phyloP scores from a whole-genome alignment of 192 early-diverging fungal genomes.

The Backusella australiensis region DNA sequence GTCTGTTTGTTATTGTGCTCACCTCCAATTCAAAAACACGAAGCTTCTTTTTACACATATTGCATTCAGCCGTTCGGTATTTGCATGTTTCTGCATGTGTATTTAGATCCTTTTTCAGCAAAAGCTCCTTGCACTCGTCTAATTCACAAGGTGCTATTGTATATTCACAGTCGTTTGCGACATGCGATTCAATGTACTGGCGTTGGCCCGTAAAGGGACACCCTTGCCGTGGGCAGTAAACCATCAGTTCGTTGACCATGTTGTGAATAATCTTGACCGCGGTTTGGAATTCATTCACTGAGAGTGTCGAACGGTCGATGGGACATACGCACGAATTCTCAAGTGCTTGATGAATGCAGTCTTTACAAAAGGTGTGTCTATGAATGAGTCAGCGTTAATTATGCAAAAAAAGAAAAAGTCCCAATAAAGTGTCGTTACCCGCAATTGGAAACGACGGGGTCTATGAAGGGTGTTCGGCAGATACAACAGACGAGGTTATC shows the following conservation, averaged over 20 bases:
- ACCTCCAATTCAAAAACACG: constrained; percentile 42
- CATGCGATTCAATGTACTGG: constrained; percentile 51
- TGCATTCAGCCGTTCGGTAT: constrained; percentile 48
- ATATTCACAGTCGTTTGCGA: constrained; percentile 56
- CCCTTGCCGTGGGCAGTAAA: constrained; percentile 58
- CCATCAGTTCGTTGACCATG: constrained; percentile 66
- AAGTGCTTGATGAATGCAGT: constrained; percentile 57
- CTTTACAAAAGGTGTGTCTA: constrained; percentile 67
- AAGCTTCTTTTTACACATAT: constrained; percentile 56
- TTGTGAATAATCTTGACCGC: constrained; percentile 59
- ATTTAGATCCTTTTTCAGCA: constrained; percentile 56
- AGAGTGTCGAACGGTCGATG: constrained; percentile 52
- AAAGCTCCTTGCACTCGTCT: constrained; percentile 50
- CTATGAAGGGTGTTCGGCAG: constrained; percentile 43
- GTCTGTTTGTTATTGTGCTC: background rate
- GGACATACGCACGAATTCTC: constrained; percentile 50
- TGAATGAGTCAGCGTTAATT: background rate
- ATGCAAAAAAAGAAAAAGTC: background rate
- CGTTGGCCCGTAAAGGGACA: constrained; percentile 59
- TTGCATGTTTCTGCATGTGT: constrained; percentile 57
- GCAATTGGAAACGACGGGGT: constrained; percentile 42
- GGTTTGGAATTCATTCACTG: constrained; percentile 39
- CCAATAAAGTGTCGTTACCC: constrained; percentile 25
- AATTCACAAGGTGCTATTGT: constrained; percentile 44
- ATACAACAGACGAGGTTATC: constrained; percentile 47